A percentile compares a stretch with the other conserved stretches of the same genome.
phyloP scores from a whole-genome alignment of 1,139 yeast genomes.

The Taphrina sp. region DNA sequence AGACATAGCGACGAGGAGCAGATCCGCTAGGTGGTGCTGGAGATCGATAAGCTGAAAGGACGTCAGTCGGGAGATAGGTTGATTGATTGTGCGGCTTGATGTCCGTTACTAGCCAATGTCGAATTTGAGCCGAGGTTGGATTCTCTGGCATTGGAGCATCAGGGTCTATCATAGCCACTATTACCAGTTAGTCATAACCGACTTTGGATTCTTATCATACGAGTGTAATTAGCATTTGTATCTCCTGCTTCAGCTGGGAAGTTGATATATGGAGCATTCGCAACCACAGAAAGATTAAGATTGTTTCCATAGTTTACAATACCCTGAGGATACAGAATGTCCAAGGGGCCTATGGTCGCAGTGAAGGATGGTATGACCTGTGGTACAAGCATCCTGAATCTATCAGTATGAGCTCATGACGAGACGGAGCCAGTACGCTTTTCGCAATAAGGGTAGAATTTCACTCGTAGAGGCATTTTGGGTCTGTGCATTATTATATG shows the following conservation, averaged over 20 bases:
- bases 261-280: conserved; percentile 9
- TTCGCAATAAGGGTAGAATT: too few species aligned
- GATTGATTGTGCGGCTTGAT: conserved; percentile 1
- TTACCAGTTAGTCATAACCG: not conserved
- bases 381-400: too few species aligned
- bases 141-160: conserved; percentile 27
- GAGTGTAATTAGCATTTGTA: conserved; percentile 6
- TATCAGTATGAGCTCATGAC: too few species aligned
- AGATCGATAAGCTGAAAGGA: conserved; percentile 13
- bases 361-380: conserved; percentile 12
- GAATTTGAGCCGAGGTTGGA: conserved; percentile 23
- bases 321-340: conserved; percentile 15
- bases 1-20: conserved; percentile 14
- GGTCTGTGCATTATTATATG: too few species aligned
- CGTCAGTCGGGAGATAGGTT: not conserved
- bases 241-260: conserved; percentile 12
- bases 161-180: conserved; percentile 28
- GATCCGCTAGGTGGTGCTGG: conserved; percentile 20
- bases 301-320: conserved; percentile 28
- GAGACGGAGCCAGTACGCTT: too few species aligned
- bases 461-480: not conserved
- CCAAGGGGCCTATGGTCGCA: conserved; percentile 21
- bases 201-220: not conserved
- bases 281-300: not conserved
- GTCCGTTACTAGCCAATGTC: conserved; percentile 29